Evolutionary conservation across 345 rosid genomes (phyloP).

Genomic region (Fremontodendron californicum): DNA sequence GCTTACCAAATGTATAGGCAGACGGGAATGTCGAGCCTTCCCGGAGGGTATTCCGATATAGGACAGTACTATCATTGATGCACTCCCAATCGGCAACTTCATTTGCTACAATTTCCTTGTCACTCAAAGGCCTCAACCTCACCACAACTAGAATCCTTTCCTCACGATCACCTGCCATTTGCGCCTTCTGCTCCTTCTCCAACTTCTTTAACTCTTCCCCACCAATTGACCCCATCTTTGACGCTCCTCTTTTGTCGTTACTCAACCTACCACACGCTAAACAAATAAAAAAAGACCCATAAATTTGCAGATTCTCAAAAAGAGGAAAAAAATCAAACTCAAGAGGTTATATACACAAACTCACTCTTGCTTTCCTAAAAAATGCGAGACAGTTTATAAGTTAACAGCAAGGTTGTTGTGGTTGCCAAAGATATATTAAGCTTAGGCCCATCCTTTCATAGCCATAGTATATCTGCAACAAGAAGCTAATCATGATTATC

Average conservation of each 20-base stretch:
- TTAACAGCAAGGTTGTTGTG: slow-evolving; percentile 40
- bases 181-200: slow-evolving; percentile 81
- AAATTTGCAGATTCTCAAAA: slow-evolving; percentile 17
- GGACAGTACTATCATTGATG: slow-evolving; percentile 71
- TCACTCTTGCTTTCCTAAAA: slow-evolving; percentile 31
- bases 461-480: slow-evolving; percentile 31
- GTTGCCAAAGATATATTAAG: slow-evolving; percentile 29
- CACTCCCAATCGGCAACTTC: slow-evolving; percentile 98
- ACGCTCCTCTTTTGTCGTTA: slow-evolving; percentile 21
- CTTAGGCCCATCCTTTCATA: slow-evolving; percentile 15
- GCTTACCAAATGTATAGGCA: slow-evolving; percentile 80
- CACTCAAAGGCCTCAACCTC: slow-evolving; percentile 91
- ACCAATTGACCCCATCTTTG: slow-evolving; percentile 73
- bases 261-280: slow-evolving; percentile 23
- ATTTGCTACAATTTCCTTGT: slow-evolving; percentile 63
- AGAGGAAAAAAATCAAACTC: slow-evolving; percentile 13
- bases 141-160: slow-evolving; percentile 91
- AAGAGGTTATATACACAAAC: slow-evolving; percentile 17
- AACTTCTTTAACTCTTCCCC: slow-evolving; percentile 65
- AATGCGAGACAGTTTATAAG: slow-evolving; percentile 32
- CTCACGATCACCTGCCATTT: slow-evolving; percentile 48
- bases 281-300: slow-evolving; percentile 23
- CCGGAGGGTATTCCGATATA: slow-evolving; percentile 86
- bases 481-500: slow-evolving; percentile 41
- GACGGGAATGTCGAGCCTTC: slow-evolving; percentile 95